A percentile compares a stretch with the other conserved stretches of the same genome.
Conservation (phyloP, 495 filamentous ascomycete genomes). For the Aeminium ludgeri region DNA sequence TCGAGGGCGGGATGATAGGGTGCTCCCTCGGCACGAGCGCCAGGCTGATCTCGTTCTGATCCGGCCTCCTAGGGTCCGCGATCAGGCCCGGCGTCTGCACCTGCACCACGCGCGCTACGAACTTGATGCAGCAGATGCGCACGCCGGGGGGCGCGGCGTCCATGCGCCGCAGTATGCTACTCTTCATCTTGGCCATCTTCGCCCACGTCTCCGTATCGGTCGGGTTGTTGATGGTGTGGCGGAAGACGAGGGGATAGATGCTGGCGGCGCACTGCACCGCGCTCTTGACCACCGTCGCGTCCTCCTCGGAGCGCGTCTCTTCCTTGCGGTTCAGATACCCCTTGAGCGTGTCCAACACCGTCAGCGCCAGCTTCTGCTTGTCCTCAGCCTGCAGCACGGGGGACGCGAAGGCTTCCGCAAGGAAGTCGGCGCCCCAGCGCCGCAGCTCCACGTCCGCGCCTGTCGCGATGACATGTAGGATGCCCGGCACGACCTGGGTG, state of each 20-base stretch:
- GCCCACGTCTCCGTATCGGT: conserved; percentile 70
- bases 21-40: conserved; percentile 72
- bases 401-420: conserved; percentile 88
- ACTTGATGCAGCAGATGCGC: conserved; percentile 90
- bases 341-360: conserved; percentile 57
- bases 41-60: conserved; percentile 75
- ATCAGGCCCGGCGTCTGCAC: conserved; percentile 74
- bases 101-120: conserved; percentile 80
- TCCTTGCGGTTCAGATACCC: conserved; percentile 51
- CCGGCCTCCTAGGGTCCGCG: conserved; percentile 66
- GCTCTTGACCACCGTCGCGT: conserved; percentile 60
- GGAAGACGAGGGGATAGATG: conserved; percentile 79
- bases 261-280: conserved; percentile 72
- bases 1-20: conserved; percentile 52
- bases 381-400: conserved; percentile 52
- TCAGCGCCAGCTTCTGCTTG: conserved; percentile 59
- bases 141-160: conserved; percentile 61
- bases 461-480: conserved; percentile 76
- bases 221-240: conserved; percentile 73
- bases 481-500: conserved; percentile 72
- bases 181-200: conserved; percentile 74
- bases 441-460: conserved; percentile 57
- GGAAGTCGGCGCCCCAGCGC: conserved; percentile 91
- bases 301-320: conserved; percentile 32
- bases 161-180: conserved; percentile 73